Evolutionary conservation across 805 yeast species (phyloP).

Genomic region (Schwanniomyces polymorphus): DNA sequence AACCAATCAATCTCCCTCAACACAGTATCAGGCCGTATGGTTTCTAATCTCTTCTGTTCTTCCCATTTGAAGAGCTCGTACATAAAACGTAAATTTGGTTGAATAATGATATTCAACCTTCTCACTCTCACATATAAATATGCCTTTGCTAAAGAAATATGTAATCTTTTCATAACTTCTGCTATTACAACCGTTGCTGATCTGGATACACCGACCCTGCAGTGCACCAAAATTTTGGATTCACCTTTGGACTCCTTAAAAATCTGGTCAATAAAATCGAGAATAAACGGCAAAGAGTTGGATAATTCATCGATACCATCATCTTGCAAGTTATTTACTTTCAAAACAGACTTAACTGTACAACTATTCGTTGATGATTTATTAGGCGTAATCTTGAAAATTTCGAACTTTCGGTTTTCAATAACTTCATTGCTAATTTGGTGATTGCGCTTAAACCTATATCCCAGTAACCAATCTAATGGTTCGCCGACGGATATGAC

Average conservation of each 20-base stretch:
- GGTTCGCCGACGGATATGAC: slow-evolving; percentile 87
- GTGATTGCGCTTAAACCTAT: slow-evolving; percentile 24
- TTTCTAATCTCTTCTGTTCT: slow-evolving; percentile 22
- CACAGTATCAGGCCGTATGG: slow-evolving; percentile 8
- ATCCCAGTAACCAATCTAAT: slow-evolving; percentile 57
- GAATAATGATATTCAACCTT: slow-evolving; percentile 87
- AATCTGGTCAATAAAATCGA: slow-evolving; percentile 58
- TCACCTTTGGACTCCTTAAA: slow-evolving; percentile 21
- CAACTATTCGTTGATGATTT: slow-evolving; percentile 8
- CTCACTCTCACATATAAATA: slow-evolving; percentile 88
- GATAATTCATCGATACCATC: slow-evolving; percentile 86
- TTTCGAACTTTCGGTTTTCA: slow-evolving; percentile 32
- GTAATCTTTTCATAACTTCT: slow-evolving; percentile 80
- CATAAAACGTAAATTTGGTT: slow-evolving; percentile 89
- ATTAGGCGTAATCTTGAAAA: slow-evolving; percentile 24
- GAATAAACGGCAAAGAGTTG: slow-evolving; percentile 57
- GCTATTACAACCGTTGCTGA: slow-evolving; percentile 96
- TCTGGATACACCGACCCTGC: slow-evolving; percentile 93
- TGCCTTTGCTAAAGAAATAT: slow-evolving; percentile 70
- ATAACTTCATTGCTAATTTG: slow-evolving; percentile 20
- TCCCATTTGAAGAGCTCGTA: slow-evolving; percentile 73
- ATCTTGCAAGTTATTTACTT: slow-evolving; percentile 75
- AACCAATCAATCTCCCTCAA: slow-evolving; percentile 84
- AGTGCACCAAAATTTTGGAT: slow-evolving; percentile 66
- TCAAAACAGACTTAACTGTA: slow-evolving; percentile 50